Base-by-base conservation (phyloP, 768 basidiomycete genomes). In the Macrolepiota fuliginosa region DNA sequence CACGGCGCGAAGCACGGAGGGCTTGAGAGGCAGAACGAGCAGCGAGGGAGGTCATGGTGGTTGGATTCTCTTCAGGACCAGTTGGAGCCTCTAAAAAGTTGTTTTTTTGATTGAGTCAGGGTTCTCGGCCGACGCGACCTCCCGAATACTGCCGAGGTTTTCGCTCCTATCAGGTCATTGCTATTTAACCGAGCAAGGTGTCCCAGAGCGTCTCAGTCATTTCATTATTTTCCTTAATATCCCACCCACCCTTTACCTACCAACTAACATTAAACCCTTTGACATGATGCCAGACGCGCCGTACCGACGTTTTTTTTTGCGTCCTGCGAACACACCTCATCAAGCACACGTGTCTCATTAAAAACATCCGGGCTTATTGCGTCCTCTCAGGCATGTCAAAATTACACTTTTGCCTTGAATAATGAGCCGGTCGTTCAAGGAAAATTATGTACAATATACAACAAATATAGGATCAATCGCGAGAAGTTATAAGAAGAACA, bases 1-100 rank as follows among this genome's bases (percentile, higher is more conserved):
- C 81, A 65, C 87, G 86, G 73, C 89, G 88, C 60, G 87, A 81
- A 56, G 83, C 79, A 65, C 89, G 89, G 58, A 91, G 77, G 65
- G 82, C 79, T 69, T 83, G 83, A 19, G 85, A 77, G 55, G 78
- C 77, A 67, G 90, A 85, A 70, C 90, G 89, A 72, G 84, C 81
- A 67, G 61, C 63, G 63, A 89, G 72, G 69, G 86, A 83, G 65
- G 81, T 78, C 86, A 91, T 90, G 11, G 78, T 80, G 72, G 76
- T 66, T 65, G 66, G 56, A 36, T 58, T 62, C 52, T 56, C 60
- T 55, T n/a, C n/a, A n/a, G 15, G 54, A 36, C 54, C 56, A 63
- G 19, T 36, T 24, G 32, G 45, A 45, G 35, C 24, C 35, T 52
- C 62, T 40, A 29, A 61, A 63, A 60, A 36, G 50, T 66, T 69